Conservation (phyloP, 2,329 filamentous ascomycete species). For the Boeremia lycopersici region DNA sequence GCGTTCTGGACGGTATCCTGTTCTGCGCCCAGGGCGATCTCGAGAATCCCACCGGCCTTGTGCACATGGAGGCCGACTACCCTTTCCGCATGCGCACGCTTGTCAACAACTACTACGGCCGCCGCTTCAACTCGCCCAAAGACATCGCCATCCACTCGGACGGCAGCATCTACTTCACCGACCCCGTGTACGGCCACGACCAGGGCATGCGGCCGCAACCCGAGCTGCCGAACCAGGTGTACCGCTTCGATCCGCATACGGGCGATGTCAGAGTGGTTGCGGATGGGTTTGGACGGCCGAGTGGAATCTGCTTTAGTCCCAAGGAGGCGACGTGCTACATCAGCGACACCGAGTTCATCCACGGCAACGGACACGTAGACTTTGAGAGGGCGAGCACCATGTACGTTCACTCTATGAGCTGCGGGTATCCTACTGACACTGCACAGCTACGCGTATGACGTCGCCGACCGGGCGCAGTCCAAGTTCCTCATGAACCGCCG, state of each 20-base stretch:
- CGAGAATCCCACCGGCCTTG: conserved; percentile 34
- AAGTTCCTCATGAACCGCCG: conserved; percentile 28
- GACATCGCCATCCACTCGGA: conserved; percentile 49
- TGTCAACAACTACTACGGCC: conserved; percentile 47
- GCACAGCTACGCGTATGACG: conserved; percentile 29
- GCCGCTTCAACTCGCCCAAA: conserved; percentile 50
- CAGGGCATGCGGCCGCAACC: conserved; percentile 32
- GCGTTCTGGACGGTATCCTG: conserved; percentile 27
- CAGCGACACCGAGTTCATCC: conserved; percentile 46
- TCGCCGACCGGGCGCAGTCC: conserved; percentile 15
- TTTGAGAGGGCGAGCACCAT: conserved; percentile 25
- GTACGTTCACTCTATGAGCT: conserved; percentile 3
- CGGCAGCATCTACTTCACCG: conserved; percentile 56
- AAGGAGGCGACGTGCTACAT: conserved; percentile 51
- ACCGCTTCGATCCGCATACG: conserved; percentile 48
- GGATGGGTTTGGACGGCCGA: conserved; percentile 48
- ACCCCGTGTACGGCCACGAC: conserved; percentile 41
- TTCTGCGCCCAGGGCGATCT: conserved; percentile 46
- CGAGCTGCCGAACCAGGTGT: conserved; percentile 37
- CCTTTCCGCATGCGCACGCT: conserved; percentile 25
- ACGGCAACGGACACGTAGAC: conserved; percentile 22
- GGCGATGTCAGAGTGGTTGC: conserved; percentile 47
- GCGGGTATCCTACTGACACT: not conserved
- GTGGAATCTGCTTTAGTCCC: conserved; percentile 52
- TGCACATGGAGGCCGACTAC: conserved; percentile 32